Evolutionary conservation across 2,329 filamentous ascomycete genomes (phyloP).

Genomic region (Epichloe gansuensis): DNA sequence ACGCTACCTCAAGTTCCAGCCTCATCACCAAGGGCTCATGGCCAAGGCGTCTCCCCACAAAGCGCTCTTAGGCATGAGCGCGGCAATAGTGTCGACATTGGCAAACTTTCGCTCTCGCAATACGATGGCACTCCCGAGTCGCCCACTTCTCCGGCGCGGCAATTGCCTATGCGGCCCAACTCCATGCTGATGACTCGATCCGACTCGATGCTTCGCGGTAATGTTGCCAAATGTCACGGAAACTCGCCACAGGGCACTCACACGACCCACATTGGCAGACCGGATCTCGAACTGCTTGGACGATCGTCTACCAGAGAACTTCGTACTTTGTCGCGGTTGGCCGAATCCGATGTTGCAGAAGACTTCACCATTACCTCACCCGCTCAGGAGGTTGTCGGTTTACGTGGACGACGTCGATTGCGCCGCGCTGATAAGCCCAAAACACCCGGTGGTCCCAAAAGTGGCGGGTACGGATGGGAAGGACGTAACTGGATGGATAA

Average conservation of each 20-base stretch:
- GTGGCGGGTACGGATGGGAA: slow-evolving; percentile 55
- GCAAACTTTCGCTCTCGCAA: slow-evolving; percentile 38
- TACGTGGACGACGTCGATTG: slow-evolving; percentile 71
- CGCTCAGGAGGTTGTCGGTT: slow-evolving; percentile 73
- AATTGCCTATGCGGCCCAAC: slow-evolving; percentile 36
- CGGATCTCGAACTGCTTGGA: slow-evolving; percentile 70
- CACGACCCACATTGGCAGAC: slow-evolving; percentile 40
- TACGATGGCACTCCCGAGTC: slow-evolving; percentile 25
- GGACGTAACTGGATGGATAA: slow-evolving; percentile 97
- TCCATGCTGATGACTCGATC: slow-evolving; percentile 48
- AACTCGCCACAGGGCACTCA: slow-evolving; percentile 20
- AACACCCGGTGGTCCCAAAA: slow-evolving; percentile 32
- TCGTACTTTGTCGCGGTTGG: slow-evolving; percentile 72
- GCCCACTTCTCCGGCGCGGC: slow-evolving; percentile 29
- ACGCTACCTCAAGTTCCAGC: slow-evolving; percentile 57
- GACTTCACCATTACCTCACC: slow-evolving; percentile 70
- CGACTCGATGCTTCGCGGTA: slow-evolving; percentile 34
- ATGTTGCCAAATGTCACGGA: slow-evolving; percentile 18
- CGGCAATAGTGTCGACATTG: slow-evolving; percentile 52
- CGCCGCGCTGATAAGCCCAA: slow-evolving; percentile 54
- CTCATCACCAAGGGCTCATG: slow-evolving; percentile 27
- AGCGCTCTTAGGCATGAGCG: slow-evolving; percentile 32
- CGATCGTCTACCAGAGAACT: slow-evolving; percentile 85
- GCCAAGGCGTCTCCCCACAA: slow-evolving; percentile 12
- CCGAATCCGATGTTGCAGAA: slow-evolving; percentile 59